A percentile compares a stretch with the other conserved stretches of the same genome.
These are phyloP conservation scores for Aspergillus fischeri DNA, from an alignment of 2,329 filamentous ascomycete genomes.

Conservation along the genomic window DNA sequence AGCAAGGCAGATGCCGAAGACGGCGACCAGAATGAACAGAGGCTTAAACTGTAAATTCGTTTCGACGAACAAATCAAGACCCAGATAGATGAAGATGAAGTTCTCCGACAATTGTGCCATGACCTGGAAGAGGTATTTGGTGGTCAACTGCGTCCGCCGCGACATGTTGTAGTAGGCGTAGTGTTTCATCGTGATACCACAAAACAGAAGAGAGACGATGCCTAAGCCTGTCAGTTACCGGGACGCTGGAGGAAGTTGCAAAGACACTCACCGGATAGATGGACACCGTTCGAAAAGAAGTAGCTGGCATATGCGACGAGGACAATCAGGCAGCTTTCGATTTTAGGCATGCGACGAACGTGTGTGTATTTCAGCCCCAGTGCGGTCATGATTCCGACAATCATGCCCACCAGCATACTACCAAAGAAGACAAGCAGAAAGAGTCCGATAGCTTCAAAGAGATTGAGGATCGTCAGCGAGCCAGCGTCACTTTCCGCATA, in stretches of 20 bases:
- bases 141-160: constrained; percentile 90
- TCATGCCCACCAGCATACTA: constrained; percentile 81
- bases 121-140: constrained; percentile 95
- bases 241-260: constrained; percentile 1
- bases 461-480: constrained; percentile 70
- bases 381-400: constrained; percentile 82
- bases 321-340: constrained; percentile 90
- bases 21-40: constrained; percentile 87
- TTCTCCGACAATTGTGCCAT: constrained; percentile 95
- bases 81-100: constrained; percentile 99
- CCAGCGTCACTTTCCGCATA: constrained; percentile 71
- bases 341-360: constrained; percentile 87
- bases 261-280: constrained; percentile 78
- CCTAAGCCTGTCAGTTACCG: constrained; percentile 50
- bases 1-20: constrained; percentile 85
- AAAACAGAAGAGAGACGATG: constrained; percentile 94
- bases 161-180: constrained; percentile 99
- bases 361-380: constrained; percentile 92
- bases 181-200: constrained; percentile 96
- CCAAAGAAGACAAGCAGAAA: constrained; percentile 97
- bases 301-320: constrained; percentile 95
- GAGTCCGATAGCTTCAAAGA: constrained; percentile 87
- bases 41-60: constrained; percentile 85
- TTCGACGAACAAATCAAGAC: constrained; percentile 90
- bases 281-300: constrained; percentile 93